Evolutionary conservation across 192 early-diverging fungal species (phyloP).

Genomic region (Umbelopsis isabellina): DNA sequence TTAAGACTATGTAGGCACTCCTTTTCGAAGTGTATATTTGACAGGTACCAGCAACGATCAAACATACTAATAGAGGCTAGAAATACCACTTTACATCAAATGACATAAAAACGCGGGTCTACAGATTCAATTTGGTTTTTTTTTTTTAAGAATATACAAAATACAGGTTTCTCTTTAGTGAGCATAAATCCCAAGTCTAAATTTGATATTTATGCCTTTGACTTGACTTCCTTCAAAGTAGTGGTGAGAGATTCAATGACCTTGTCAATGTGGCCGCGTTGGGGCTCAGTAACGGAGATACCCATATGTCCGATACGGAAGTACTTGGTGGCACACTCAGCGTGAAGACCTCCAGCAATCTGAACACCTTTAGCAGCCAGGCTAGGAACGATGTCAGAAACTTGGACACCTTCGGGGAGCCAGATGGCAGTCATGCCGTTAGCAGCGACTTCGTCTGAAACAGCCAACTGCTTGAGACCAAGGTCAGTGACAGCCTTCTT

Average conservation of each 20-base stretch:
- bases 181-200: neutral
- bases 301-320: slow-evolving; percentile 90
- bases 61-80: too few species aligned
- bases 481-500: slow-evolving; percentile 69
- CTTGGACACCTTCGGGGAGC: slow-evolving; percentile 82
- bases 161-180: neutral
- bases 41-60: too few species aligned
- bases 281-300: slow-evolving; percentile 71
- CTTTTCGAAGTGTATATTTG: too few species aligned
- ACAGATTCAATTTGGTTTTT: too few species aligned
- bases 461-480: slow-evolving; percentile 78
- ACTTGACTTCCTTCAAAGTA: slow-evolving; percentile 62
- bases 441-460: slow-evolving; percentile 59
- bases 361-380: slow-evolving; percentile 82
- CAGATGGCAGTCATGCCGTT: slow-evolving; percentile 86
- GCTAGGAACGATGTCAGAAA: slow-evolving; percentile 75
- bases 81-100: too few species aligned
- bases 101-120: too few species aligned
- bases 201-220: slow-evolving; percentile 36
- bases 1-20: too few species aligned
- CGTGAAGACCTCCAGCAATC: slow-evolving; percentile 91
- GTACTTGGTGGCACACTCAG: slow-evolving; percentile 81
- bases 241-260: slow-evolving; percentile 64
- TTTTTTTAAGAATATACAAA: slow-evolving; percentile 10
- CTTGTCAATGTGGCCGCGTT: slow-evolving; percentile 66